Percentiles rank a stretch among this genome's conserved stretches.
Conservation (phyloP, 2,329 filamentous ascomycete genomes). For the Neonectria magnoliae region DNA sequence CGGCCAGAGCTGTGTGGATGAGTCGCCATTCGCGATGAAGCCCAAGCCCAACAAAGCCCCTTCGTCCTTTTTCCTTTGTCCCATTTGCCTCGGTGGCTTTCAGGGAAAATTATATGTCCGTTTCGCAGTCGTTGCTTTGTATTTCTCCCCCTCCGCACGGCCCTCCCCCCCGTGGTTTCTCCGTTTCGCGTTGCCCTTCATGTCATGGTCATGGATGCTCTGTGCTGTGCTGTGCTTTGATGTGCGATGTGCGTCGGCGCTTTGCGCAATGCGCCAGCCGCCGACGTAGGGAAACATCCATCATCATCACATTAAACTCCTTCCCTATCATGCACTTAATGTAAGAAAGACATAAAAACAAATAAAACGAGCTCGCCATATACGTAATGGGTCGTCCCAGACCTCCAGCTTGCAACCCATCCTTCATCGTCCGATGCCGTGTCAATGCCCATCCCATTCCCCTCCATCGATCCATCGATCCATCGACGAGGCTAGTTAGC, state of each 20-base stretch:
- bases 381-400: slow-evolving; percentile 40
- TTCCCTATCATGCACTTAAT: slow-evolving; percentile 6
- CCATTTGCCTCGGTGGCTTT: slow-evolving; percentile 11
- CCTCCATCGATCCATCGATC: slow-evolving; percentile 38
- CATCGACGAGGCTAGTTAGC: slow-evolving; percentile 25
- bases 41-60: neutral
- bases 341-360: slow-evolving; percentile 1
- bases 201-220: slow-evolving; percentile 11
- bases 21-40: slow-evolving; percentile 1
- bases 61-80: slow-evolving; percentile 4
- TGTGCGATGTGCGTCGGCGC: neutral
- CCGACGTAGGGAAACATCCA: slow-evolving; percentile 3
- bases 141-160: slow-evolving; percentile 19
- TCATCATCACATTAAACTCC: neutral
- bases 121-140: slow-evolving; percentile 16
- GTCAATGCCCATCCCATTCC: slow-evolving; percentile 29
- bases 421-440: slow-evolving; percentile 38
- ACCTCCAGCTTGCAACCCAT: slow-evolving; percentile 27
- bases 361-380: slow-evolving; percentile 20
- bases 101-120: slow-evolving; percentile 8
- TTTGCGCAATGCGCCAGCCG: neutral
- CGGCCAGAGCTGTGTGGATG: slow-evolving; percentile 5
- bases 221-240: neutral
- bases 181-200: neutral
- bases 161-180: slow-evolving; percentile 9